Evolutionary conservation across 108 stramenopile species (phyloP).

Genomic region (Schizochytrium sp.): DNA sequence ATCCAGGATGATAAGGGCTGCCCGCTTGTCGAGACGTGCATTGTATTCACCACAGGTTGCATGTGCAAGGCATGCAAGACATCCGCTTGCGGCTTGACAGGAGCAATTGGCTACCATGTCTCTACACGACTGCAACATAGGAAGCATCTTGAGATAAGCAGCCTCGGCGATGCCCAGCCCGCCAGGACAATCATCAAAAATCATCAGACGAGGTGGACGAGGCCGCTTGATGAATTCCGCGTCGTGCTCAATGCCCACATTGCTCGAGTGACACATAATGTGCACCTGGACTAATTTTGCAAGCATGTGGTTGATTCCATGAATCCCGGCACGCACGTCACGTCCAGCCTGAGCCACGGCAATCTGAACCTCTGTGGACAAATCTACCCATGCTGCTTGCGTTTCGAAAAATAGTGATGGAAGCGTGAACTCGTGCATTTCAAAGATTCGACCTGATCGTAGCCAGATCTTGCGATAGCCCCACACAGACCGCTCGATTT

Average conservation of each 20-base stretch:
- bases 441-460: slow-evolving; percentile 21
- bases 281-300: slow-evolving; percentile 78
- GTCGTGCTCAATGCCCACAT: slow-evolving; percentile 48
- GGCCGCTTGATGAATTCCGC: slow-evolving; percentile 23
- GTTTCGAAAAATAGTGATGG: slow-evolving; percentile 87
- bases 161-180: slow-evolving; percentile 43
- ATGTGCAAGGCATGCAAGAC: slow-evolving; percentile 18
- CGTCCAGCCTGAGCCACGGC: background rate
- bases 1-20: slow-evolving; percentile 21
- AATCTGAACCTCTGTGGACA: slow-evolving; percentile 33
- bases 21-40: background rate
- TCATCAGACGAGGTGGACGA: slow-evolving; percentile 34
- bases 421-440: slow-evolving; percentile 58
- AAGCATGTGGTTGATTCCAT: slow-evolving; percentile 81
- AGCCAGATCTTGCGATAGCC: slow-evolving; percentile 36
- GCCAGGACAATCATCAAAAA: slow-evolving; percentile 51
- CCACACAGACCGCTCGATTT: slow-evolving; percentile 13
- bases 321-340: slow-evolving; percentile 59
- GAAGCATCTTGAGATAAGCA: slow-evolving; percentile 19
- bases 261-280: slow-evolving; percentile 63
- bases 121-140: background rate
- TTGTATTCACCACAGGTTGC: slow-evolving; percentile 20
- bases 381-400: slow-evolving; percentile 79
- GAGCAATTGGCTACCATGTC: background rate
- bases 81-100: background rate